These are phyloP conservation scores for Powellomyces hirtus DNA, from an alignment of 192 early-diverging fungal genomes.

Conservation along the genomic window DNA sequence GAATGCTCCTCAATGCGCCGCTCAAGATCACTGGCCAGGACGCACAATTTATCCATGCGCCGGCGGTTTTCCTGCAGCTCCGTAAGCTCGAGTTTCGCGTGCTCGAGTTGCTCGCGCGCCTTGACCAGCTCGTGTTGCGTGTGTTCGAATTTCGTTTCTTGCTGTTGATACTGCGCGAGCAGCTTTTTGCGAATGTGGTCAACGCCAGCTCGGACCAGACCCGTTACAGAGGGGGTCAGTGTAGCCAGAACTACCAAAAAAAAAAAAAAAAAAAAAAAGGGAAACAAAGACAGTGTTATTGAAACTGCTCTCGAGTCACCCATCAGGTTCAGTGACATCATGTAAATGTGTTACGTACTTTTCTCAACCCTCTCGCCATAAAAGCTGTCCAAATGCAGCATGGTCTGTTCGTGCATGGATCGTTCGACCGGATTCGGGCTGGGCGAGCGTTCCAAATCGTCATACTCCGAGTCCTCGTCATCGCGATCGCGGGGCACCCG, in stretches of 20 bases:
- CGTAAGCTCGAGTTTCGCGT: background rate
- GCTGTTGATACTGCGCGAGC: background rate
- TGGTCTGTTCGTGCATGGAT: slow-evolving; percentile 14
- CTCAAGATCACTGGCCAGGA: background rate
- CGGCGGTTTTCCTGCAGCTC: background rate
- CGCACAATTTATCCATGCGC: background rate
- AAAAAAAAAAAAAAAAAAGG: no score
- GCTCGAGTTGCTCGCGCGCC: slow-evolving; percentile 1
- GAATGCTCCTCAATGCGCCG: no score
- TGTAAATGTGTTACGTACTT: no score
- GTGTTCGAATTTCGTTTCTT: background rate
- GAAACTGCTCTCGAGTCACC: no score
- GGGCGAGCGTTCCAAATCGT: slow-evolving; percentile 9
- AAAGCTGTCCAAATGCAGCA: slow-evolving; percentile 6
- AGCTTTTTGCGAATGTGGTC: background rate
- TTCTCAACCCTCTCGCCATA: slow-evolving; percentile 14
- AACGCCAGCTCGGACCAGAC: background rate
- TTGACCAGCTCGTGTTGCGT: background rate
- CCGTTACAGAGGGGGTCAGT: slow-evolving; percentile 5
- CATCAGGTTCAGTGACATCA: no score
- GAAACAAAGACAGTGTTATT: no score
- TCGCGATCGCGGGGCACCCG: background rate
- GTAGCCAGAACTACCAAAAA: slow-evolving; percentile 14
- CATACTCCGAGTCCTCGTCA: slow-evolving; percentile 1
- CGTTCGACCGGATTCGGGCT: slow-evolving; percentile 6